Conservation (phyloP, 2,329 filamentous ascomycete species). For the Sclerotinia trifoliorum region DNA sequence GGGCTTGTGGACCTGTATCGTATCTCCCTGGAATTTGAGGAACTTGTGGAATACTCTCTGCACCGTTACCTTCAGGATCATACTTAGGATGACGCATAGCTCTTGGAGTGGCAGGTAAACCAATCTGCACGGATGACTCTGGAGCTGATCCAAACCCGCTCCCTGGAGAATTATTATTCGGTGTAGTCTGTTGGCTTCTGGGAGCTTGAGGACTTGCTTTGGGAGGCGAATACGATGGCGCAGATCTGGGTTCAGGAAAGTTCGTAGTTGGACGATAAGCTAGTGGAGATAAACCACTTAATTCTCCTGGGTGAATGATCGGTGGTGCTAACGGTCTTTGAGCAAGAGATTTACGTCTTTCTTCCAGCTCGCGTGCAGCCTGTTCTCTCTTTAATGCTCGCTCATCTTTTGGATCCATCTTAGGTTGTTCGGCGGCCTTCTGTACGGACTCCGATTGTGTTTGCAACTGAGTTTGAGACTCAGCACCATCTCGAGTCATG, state of each 20-base stretch:
- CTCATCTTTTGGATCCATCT: conserved; percentile 58
- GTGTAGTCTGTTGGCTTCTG: conserved; percentile 62
- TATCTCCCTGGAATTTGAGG: conserved; percentile 53
- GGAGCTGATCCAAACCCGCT: conserved; percentile 47
- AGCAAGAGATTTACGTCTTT: conserved; percentile 79
- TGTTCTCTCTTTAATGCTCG: conserved; percentile 67
- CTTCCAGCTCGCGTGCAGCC: conserved; percentile 82
- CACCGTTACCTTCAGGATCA: conserved; percentile 53
- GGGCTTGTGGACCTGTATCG: conserved; percentile 27
- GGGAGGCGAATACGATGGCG: conserved; percentile 36
- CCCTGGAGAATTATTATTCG: conserved; percentile 35
- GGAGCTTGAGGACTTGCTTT: conserved; percentile 46
- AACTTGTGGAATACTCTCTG: conserved; percentile 57
- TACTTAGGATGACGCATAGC: conserved; percentile 83
- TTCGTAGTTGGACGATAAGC: conserved; percentile 35
- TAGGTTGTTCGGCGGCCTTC: conserved; percentile 41
- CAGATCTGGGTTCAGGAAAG: conserved; percentile 26
- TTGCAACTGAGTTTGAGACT: conserved; percentile 37
- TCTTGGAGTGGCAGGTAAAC: conserved; percentile 85
- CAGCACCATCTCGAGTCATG: conserved; percentile 28
- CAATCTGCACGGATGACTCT: conserved; percentile 56
- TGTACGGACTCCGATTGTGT: conserved; percentile 42
- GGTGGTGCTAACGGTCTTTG: conserved; percentile 74
- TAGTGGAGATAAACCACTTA: conserved; percentile 42
- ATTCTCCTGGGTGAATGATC: conserved; percentile 70